Evolutionary conservation across 305 asterid genomes (phyloP).

Genomic region (Fraxinus angustifolia): DNA sequence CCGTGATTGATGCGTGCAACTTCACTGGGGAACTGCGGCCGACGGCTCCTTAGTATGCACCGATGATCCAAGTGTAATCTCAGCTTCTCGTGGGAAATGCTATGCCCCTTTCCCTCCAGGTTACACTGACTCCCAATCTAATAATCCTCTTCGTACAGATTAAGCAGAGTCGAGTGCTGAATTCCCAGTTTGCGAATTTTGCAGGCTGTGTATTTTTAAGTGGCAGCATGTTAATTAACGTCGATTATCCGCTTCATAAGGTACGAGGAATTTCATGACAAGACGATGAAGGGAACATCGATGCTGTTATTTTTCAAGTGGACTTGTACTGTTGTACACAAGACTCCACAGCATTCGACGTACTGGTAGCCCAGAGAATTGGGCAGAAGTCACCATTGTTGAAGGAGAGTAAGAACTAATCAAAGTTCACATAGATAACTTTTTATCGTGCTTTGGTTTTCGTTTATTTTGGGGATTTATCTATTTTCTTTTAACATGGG

Average conservation of each 20-base stretch:
- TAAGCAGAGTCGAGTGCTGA: not conserved
- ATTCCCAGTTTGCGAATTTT: not conserved
- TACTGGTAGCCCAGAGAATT: constrained; percentile 39
- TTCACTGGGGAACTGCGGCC: constrained; percentile 66
- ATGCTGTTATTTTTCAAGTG: constrained; percentile 31
- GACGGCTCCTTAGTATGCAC: constrained; percentile 66
- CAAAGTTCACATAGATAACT: not conserved
- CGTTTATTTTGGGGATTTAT: not conserved
- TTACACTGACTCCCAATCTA: not conserved
- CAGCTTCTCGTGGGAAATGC: constrained; percentile 48
- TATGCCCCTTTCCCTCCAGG: constrained; percentile 29
- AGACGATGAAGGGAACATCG: constrained; percentile 22
- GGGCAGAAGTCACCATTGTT: constrained; percentile 43
- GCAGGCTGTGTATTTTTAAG: constrained; percentile 37
- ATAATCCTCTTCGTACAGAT: not conserved
- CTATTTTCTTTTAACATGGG: not conserved
- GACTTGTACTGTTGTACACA: constrained; percentile 20
- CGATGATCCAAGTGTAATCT: constrained; percentile 51
- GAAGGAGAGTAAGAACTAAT: constrained; percentile 28
- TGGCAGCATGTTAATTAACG: constrained; percentile 27
- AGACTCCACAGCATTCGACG: constrained; percentile 32
- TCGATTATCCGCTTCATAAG: constrained; percentile 37
- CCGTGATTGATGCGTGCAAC: constrained; percentile 52
- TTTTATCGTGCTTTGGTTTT: not conserved
- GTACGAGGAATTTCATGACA: constrained; percentile 21